Base-by-base conservation (phyloP, 371 early-diverging fungal species). In the Entomophthora muscae region DNA sequence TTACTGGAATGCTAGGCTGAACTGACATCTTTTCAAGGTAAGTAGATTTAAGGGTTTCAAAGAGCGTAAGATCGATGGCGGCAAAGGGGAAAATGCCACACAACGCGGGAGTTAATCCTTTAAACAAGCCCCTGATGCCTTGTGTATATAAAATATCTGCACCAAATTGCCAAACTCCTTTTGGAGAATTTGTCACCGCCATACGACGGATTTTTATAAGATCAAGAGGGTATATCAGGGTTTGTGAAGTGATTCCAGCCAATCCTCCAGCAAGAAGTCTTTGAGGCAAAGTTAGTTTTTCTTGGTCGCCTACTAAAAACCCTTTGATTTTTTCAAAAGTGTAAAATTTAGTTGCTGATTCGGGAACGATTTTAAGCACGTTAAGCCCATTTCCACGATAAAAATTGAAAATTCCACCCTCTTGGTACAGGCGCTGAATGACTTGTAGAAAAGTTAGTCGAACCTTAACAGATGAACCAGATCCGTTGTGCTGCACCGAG, bases 321-420 rank as follows among this genome's bases (percentile, higher is more conserved):
- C 71, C 70, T 67, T 88, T 89, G 55, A 77, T 74, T 24, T 80
- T 76, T 64, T 89, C 88, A 71, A 79, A 85, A 1, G 79, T 78
- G 66, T 81, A 84, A 64, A 87, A 88, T 67, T 86, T 86, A 68
- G 86, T 77, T 22, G 83, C 84, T 0, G 83, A 81, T 69, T 90
- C 89, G 27, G 90, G 90, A 2, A 82, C 77, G 64, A 90, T 86
- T 68, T 90, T 90, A 67, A 86, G 69, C 58, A 86, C 78, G 66
- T 89, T 89, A 21, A 90, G 67, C 31, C 87, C 88, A 69, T 90
- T 90, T 63, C 90, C 90, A 17, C 83, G 79, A 70, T 83, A 90
- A 65, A 89, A 89, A 0, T 81, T 82, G 31, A 73, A 71, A 28
- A 85, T 57, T 23, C 90, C 89, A 30, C 85, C 85, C 67, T 82